phyloP scores from a whole-genome alignment of 129 eudicot genomes.

The Lactuca saligna region DNA sequence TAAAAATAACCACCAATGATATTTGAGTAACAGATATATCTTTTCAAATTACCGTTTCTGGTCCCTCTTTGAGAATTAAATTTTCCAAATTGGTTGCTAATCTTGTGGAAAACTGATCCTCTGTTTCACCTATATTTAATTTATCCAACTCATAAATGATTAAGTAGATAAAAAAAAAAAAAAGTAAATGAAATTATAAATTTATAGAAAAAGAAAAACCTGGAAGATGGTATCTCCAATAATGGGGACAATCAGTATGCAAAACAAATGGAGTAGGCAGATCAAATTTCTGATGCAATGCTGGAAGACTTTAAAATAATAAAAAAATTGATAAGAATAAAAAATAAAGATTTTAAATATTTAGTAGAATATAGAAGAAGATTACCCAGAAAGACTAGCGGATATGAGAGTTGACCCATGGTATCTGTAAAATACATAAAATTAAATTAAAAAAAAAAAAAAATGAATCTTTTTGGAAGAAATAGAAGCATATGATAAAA shows the following conservation, averaged over 20 bases:
- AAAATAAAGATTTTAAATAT: neutral
- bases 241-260: constrained; percentile 96
- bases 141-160: neutral
- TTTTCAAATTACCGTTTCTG: constrained; percentile 70
- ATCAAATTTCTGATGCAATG: constrained; percentile 86
- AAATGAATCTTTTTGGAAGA: constrained; percentile 10
- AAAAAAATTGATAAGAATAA: neutral
- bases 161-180: neutral
- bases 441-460: constrained; percentile 1
- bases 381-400: constrained; percentile 92
- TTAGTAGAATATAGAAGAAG: constrained; percentile 6
- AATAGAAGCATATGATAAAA: constrained; percentile 1
- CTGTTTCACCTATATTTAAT: constrained; percentile 62
- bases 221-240: constrained; percentile 89
- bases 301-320: constrained; percentile 55
- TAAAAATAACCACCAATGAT: constrained; percentile 7
- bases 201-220: constrained; percentile 37
- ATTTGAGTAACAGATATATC: neutral
- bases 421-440: constrained; percentile 47
- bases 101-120: constrained; percentile 90
- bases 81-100: constrained; percentile 85
- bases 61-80: constrained; percentile 87
- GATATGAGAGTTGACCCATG: constrained; percentile 89
- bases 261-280: constrained; percentile 84
- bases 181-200: neutral